phyloP scores from a whole-genome alignment of 2,329 filamentous ascomycete genomes.

The Talaromyces amestolkiae region DNA sequence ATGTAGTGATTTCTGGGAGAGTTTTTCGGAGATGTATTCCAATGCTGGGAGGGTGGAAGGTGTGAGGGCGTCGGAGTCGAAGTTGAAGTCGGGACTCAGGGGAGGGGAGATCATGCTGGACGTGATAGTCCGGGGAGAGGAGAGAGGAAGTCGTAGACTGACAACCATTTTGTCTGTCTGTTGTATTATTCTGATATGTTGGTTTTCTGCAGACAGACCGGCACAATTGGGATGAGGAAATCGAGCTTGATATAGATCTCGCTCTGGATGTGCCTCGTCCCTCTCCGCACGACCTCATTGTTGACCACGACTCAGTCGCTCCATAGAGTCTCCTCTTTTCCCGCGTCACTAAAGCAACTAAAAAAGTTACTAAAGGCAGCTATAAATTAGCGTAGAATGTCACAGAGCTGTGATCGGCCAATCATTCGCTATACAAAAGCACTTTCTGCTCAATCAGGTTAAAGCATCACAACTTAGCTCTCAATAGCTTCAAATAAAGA shows the following conservation, averaged over 20 bases:
- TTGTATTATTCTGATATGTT: background rate
- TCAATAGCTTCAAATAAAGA: background rate
- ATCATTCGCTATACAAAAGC: background rate
- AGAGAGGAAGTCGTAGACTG: constrained; percentile 18
- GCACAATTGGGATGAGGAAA: background rate
- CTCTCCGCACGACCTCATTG: background rate
- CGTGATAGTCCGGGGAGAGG: constrained; percentile 37
- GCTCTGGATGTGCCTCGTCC: background rate
- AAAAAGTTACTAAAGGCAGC: background rate
- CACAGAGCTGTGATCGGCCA: background rate
- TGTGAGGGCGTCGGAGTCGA: constrained; percentile 38
- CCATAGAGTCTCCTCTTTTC: background rate
- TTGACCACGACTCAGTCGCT: background rate
- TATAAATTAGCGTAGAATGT: background rate
- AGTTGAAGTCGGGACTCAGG: constrained; percentile 38
- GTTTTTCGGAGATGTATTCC: constrained; percentile 43
- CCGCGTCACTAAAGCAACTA: background rate
- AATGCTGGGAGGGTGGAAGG: constrained; percentile 39
- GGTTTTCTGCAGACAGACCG: background rate
- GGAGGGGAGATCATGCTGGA: constrained; percentile 44
- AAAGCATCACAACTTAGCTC: background rate
- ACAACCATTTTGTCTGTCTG: constrained; percentile 15
- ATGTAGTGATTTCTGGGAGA: constrained; percentile 40
- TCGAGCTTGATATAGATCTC: background rate
- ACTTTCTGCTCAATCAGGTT: background rate